Percentiles rank a stretch among this genome's conserved stretches.
Evolutionary conservation across 202 grass and related monocot genomes (phyloP).

Genomic region (Hordeum pubiflorum): DNA sequence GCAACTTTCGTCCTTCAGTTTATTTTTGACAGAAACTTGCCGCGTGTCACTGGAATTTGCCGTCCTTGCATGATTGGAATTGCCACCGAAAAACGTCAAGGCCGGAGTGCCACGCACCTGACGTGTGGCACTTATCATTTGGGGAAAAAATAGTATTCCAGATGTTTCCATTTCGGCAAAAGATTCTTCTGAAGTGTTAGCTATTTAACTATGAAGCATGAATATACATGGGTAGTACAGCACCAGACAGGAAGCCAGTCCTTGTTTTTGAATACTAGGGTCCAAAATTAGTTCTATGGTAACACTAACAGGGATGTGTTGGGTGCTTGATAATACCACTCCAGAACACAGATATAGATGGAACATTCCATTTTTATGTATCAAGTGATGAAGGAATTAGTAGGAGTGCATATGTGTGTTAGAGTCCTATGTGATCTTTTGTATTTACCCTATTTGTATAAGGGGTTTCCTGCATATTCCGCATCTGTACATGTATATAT

Average conservation of each 20-base stretch:
- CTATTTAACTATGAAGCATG: slow-evolving; percentile 20
- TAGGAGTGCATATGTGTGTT: background rate
- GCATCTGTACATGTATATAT: too few relatives aligned
- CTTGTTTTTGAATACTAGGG: background rate
- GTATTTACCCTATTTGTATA: too few relatives aligned
- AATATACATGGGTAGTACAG: background rate
- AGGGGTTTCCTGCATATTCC: too few relatives aligned
- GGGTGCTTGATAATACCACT: background rate
- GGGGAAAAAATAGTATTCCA: background rate
- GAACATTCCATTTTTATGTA: slow-evolving; percentile 7
- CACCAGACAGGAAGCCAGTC: background rate
- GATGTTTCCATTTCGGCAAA: background rate
- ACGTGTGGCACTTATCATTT: too few relatives aligned
- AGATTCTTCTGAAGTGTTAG: background rate
- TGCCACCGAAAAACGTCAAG: too few relatives aligned
- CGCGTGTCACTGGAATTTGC: too few relatives aligned
- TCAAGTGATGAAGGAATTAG: background rate
- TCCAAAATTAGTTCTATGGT: background rate
- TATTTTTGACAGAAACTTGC: too few relatives aligned
- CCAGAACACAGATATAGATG: slow-evolving; percentile 1
- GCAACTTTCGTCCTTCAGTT: too few relatives aligned
- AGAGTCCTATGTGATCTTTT: too few relatives aligned
- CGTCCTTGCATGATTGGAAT: too few relatives aligned
- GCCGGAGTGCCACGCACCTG: too few relatives aligned
- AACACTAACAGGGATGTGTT: background rate